Base-by-base conservation (phyloP, 441 rosid genomes). In the Gossypium gossypioides region DNA sequence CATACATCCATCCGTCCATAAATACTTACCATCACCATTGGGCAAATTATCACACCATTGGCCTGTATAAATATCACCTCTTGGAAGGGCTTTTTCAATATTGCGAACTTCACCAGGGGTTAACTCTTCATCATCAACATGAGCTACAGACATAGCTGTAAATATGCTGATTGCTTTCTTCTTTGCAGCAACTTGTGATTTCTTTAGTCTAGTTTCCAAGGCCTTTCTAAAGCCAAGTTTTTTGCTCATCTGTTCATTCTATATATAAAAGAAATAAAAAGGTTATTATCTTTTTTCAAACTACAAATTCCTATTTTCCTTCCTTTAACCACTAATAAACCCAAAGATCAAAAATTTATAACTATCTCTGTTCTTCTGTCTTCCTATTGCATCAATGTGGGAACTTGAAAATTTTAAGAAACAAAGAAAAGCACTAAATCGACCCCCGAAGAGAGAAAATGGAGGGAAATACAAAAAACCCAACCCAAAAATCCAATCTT, bases 1-100 rank as follows among this genome's bases (percentile, higher is more conserved):
- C 92, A 93, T 87, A 69, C 98, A 96, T 37, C 97, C 98, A 72
- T 93, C 99, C 22, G 84, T 84, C 98, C 98, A 93, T 0, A 91
- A 84, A 74, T 86, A 91, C 78, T 91, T 96, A 15, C 99, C 98
- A 3, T 87, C 82, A 6, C 98, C 97, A 66, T 93, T 88, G 0
- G 99, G 98, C 65, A 82, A 79, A 57, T 77, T 76, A 40, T 85
- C 93, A 34, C 77, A 50, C 92, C 93, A 90, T 72, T 82, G 82
- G 6, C 98, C 94, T 6, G 91, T 87, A 84, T 91, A 93, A 77
- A 89, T 88, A 54, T 93, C 98, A 1, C 98, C 98, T 56, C 78
- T 84, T 6, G 92, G 72, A 6, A 91, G 77, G 13, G 78, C 74
- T 72, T 66, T 89, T 72, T 93, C 98, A 1, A 84, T 83, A 68